phyloP scores from a whole-genome alignment of 2,329 filamentous ascomycete genomes.

The Claviceps sorghi region DNA sequence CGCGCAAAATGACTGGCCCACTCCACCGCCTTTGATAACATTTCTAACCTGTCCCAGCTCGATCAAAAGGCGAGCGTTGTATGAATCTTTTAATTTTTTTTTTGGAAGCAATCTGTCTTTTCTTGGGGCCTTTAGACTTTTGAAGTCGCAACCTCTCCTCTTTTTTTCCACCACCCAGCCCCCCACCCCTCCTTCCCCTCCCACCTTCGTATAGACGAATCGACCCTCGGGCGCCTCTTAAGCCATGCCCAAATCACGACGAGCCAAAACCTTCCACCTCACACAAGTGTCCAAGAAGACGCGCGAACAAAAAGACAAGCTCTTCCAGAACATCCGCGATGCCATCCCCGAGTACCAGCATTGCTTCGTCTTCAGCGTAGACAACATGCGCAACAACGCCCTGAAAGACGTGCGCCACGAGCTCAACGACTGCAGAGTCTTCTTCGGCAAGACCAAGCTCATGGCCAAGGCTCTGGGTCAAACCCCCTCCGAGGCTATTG shows the following conservation, averaged over 20 bases:
- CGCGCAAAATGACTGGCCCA: neutral
- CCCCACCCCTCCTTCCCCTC: too few relatives aligned
- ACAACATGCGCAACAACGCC: constrained; percentile 97
- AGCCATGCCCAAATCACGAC: constrained; percentile 92
- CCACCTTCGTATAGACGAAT: neutral
- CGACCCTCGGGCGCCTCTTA: constrained; percentile 5
- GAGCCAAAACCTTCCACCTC: constrained; percentile 75
- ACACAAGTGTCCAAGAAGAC: constrained; percentile 87
- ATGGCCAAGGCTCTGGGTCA: constrained; percentile 90
- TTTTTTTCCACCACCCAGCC: too few relatives aligned
- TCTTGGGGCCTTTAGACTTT: too few relatives aligned
- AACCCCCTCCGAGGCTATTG: constrained; percentile 62
- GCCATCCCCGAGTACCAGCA: constrained; percentile 73
- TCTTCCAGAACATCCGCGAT: constrained; percentile 80
- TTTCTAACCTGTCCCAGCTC: neutral
- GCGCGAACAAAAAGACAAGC: constrained; percentile 76
- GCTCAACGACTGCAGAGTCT: constrained; percentile 62
- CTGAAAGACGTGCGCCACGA: constrained; percentile 80
- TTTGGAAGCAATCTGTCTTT: too few relatives aligned
- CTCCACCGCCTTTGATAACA: neutral
- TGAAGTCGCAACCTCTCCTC: too few relatives aligned
- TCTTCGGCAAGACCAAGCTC: constrained; percentile 99
- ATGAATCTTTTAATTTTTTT: too few relatives aligned
- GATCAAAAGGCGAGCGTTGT: neutral
- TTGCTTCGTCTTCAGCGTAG: constrained; percentile 84